Evolutionary conservation across 768 basidiomycete genomes (phyloP), one percentile per base, ranked within the genome.

Genomic region (Punctularia strigosozonata): DNA sequence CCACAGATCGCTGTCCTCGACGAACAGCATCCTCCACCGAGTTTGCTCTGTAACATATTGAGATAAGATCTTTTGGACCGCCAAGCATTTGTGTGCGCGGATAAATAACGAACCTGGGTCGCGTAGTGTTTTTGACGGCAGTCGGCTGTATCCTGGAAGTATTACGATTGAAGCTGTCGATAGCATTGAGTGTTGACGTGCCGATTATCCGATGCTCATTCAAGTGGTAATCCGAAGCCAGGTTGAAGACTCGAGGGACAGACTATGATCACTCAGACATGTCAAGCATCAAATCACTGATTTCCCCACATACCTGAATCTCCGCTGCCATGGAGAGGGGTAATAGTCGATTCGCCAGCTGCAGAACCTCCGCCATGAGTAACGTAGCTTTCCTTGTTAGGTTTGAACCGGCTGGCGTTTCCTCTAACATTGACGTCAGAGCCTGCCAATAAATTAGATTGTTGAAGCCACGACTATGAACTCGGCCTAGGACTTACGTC

Each of bases 111-210:
- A 45, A 83, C 86, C 86, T 71, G 39, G 77, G 77, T 25, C 87
- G 74, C 31, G 68, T 57, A 45, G 67, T 66, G 46, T 73, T 51
- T 30, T 50, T 78, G 22, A 68, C 56, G 30, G 64, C 55, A 6
- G 56, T 59, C 12, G 81, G 75, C 50, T 84, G 78, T 25, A 86
- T 50, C 34, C 84, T 73, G 5, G 76, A 63, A 41, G 75, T 73
- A 57, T 95, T 91, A n/a, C 94, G 80, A 50, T 92, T 90, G 56
- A 94, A 80, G 50, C 84, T 89, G 50, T 94, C 89, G 31, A 99
- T 88, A 0, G 85, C 79, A 0, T 86, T 79, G 38, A 99, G 63
- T 0, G 91, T 78, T 3, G 83, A 73, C 12, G 84, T 80, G 3
- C 92, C 94, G 7, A 89, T 66, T 43, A 89, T 85, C 31, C 90